Percentiles rank a stretch among this genome's conserved stretches.
Evolutionary conservation across 805 yeast species (phyloP).

Genomic region (Candida namnaoensis): DNA sequence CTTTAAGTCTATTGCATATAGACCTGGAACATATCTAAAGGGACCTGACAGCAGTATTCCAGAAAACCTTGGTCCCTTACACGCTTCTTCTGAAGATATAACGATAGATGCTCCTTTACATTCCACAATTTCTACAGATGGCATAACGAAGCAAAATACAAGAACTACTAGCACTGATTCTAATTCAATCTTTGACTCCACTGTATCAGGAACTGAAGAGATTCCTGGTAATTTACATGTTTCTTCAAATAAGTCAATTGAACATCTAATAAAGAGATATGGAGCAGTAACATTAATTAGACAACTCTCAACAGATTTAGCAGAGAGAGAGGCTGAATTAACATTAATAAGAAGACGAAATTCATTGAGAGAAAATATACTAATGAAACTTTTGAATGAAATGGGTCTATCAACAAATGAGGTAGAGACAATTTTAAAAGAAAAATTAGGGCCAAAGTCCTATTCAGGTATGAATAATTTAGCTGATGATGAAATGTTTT

Average conservation of each 20-base stretch:
- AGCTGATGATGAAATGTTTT: conserved; percentile 12
- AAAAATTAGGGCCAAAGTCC: conserved; percentile 3
- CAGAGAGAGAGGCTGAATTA: conserved; percentile 37
- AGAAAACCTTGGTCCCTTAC: neutral
- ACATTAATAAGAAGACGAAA: conserved; percentile 24
- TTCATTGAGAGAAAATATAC: conserved; percentile 24
- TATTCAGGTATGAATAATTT: neutral
- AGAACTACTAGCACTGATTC: neutral
- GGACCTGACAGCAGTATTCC: neutral
- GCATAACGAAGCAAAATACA: neutral
- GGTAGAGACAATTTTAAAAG: conserved; percentile 23
- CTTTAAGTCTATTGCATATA: neutral
- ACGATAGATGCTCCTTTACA: conserved; percentile 2
- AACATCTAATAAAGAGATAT: conserved; percentile 21
- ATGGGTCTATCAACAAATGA: conserved; percentile 28
- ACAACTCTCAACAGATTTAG: conserved; percentile 39
- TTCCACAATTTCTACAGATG: conserved; percentile 1
- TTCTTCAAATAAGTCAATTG: conserved; percentile 21
- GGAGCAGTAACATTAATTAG: conserved; percentile 29
- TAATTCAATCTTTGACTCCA: conserved; percentile 5
- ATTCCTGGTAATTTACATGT: conserved; percentile 28
- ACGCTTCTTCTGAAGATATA: neutral
- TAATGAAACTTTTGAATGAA: conserved; percentile 24
- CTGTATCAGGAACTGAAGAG: neutral
- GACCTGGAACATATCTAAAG: too few relatives aligned